Evolutionary conservation across 2,329 filamentous ascomycete genomes (phyloP), one percentile per base, ranked within the genome.

Genomic region (Trichoderma brevicompactum): DNA sequence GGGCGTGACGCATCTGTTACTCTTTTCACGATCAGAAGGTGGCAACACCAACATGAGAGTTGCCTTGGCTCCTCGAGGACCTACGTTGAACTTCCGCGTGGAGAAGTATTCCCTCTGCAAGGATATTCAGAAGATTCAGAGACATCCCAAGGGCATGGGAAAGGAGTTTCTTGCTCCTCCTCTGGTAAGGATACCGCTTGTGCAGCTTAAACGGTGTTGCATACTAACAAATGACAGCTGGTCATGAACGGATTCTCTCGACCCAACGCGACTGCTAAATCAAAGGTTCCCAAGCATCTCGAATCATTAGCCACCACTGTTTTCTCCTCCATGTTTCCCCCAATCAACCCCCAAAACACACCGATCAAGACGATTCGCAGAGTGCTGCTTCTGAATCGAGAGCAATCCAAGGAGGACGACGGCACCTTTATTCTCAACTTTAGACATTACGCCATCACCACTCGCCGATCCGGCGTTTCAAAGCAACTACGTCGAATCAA

Each of bases 211-310:
- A 13, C 23, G 10, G 7, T 36, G 10, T 28, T 5, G 15, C 13
- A 3, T 17, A 67, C 71, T 79, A 73, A 79, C 70, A 7, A 38
- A 12, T 58, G 34, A 2, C 67, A 90, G 87, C 85, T 99, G 50
- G 95, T 99, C 70, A 98, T 99, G 95, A 99, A 99, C 81, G 97
- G 97, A 78, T 97, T 99, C 78, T 86, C 87, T 44, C 89, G 88
- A 3, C 85, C 90, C 34, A 82, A 80, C 38, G 74, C 84, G 50
- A 85, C 88, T 65, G 79, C 85, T 36, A 85, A 83, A 65, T 85
- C 87, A 23, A 87, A 90, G 68, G 89, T 96, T n/a, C 93, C 94
- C 5, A 96, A 92, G 75, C 94, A 97, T 71, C 91, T 99, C 73
- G 95, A 99, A 79, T 90, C 91, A 28, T 88, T 99, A 38, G 89